phyloP scores from a whole-genome alignment of 2,329 filamentous ascomycete species.

The Fusarium subtropicale region DNA sequence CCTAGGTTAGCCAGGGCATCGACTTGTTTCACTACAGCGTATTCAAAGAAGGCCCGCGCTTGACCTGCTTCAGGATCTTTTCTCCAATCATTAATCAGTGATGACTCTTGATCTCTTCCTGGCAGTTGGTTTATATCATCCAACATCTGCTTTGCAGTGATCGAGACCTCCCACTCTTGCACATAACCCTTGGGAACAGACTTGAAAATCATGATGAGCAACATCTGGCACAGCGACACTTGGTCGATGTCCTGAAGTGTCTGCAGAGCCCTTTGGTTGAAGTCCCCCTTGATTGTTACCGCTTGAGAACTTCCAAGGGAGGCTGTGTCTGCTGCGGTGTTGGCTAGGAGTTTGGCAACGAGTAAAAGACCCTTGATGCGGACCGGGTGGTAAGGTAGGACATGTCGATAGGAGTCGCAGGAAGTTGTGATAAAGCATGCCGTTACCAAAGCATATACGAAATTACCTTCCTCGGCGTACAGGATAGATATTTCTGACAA shows the following conservation, averaged over 20 bases:
- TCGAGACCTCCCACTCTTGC: constrained; percentile 59
- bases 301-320: constrained; percentile 45
- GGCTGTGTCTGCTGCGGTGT: constrained; percentile 58
- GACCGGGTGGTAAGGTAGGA: constrained; percentile 62
- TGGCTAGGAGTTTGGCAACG: constrained; percentile 64
- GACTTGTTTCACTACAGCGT: constrained; percentile 61
- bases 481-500: constrained; percentile 60
- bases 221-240: constrained; percentile 64
- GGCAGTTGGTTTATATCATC: constrained; percentile 60
- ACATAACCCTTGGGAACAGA: constrained; percentile 57
- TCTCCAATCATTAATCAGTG: constrained; percentile 59
- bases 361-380: constrained; percentile 64
- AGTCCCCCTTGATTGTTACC: constrained; percentile 35
- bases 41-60: constrained; percentile 61
- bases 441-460: constrained; percentile 58
- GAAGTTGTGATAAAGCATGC: constrained; percentile 61
- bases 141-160: constrained; percentile 60
- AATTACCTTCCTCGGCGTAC: constrained; percentile 57
- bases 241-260: constrained; percentile 61
- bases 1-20: constrained; percentile 61
- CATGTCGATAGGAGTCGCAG: constrained; percentile 63
- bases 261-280: constrained; percentile 46
- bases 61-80: constrained; percentile 54
- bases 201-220: constrained; percentile 61
- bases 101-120: constrained; percentile 59